Evolutionary conservation across 176 grass and related monocot genomes (phyloP), one percentile per base, ranked within the genome.

Genomic region (Chrysopogon serrulatus): DNA sequence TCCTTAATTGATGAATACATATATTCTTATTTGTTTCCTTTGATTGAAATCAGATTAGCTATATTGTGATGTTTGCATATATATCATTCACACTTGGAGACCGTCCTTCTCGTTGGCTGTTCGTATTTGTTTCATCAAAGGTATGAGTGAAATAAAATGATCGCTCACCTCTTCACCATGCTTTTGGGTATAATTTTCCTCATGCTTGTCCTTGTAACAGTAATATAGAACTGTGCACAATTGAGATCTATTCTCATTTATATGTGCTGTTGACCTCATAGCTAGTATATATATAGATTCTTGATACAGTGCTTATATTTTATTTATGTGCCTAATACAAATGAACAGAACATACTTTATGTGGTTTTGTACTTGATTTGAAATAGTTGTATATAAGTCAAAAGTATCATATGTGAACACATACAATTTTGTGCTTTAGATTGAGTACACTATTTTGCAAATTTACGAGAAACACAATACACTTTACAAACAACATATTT

Each of bases 11-110:
- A 65, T 69, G 57, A 81, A 71, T n/a, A 83, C 30, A 63, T n/a
- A 12, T 89, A 57, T 81, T 18, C 62, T 86, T 65, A 77, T 87
- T 82, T 71, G 36, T 85, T 27, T 61, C 53, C 30, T 83, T 68
- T 77, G 33, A 88, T 83, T 90, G 80, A 54, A 81, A 84, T 85
- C 96, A 99, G 96, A 88, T 99, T 70, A 99, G 96, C 69, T 99
- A 99, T 89, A 77, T 99, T 85, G 87, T 99, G 80, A 99, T 99
- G 96, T 99, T 99, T 81, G 89, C 77, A 63, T 99, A 99, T 86
- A 96, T 99, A 88, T 93, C 96, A 41, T 90, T 96, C 71, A 94
- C 90, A 68, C 91, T 99, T 73, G 96, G 92, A 83, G 91, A 96
- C 32, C 90, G 74, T 21, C 85, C 90, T 86, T 87, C 61, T 74